These are phyloP conservation scores for Polygonum aviculare DNA, from an alignment of 148 eudicot genomes.

Conservation along the genomic window DNA sequence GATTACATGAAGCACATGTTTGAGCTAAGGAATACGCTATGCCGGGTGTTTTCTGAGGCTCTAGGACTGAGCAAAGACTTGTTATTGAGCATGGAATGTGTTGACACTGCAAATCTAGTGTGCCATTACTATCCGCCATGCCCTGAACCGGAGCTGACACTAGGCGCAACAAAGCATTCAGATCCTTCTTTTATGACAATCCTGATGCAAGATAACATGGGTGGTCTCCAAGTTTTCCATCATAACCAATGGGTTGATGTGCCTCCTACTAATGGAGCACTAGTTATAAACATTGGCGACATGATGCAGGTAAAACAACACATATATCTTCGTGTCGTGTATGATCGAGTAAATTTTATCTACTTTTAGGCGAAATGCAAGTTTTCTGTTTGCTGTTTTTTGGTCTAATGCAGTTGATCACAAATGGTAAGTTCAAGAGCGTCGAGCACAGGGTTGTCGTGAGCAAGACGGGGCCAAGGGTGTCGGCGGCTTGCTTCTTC, in stretches of 20 bases:
- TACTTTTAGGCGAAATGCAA: too few relatives aligned
- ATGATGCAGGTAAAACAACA: constrained; percentile 13
- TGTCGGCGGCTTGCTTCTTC: constrained; percentile 10
- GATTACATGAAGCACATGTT: constrained; percentile 18
- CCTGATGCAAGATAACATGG: constrained; percentile 17
- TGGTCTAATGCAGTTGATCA: constrained; percentile 5
- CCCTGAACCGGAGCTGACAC: constrained; percentile 19
- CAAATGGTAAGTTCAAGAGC: constrained; percentile 15
- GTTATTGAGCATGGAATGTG: constrained; percentile 15
- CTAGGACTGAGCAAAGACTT: constrained; percentile 17
- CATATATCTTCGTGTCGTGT: too few relatives aligned
- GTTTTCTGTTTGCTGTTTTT: too few relatives aligned
- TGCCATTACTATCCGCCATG: constrained; percentile 25
- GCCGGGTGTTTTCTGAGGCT: constrained; percentile 17
- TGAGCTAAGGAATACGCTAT: constrained; percentile 14
- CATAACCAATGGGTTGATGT: constrained; percentile 19
- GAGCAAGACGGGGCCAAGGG: constrained; percentile 11
- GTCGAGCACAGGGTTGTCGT: constrained; percentile 13
- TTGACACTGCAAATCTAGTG: constrained; percentile 3
- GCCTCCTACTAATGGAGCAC: constrained; percentile 8
- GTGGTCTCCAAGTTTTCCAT: constrained; percentile 25
- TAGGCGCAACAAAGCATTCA: constrained; percentile 19
- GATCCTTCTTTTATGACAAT: constrained; percentile 21
- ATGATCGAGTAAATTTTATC: too few relatives aligned
- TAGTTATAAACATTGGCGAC: constrained; percentile 20